phyloP scores from a whole-genome alignment of 345 rosid species.

The Hirschfeldia incana region DNA sequence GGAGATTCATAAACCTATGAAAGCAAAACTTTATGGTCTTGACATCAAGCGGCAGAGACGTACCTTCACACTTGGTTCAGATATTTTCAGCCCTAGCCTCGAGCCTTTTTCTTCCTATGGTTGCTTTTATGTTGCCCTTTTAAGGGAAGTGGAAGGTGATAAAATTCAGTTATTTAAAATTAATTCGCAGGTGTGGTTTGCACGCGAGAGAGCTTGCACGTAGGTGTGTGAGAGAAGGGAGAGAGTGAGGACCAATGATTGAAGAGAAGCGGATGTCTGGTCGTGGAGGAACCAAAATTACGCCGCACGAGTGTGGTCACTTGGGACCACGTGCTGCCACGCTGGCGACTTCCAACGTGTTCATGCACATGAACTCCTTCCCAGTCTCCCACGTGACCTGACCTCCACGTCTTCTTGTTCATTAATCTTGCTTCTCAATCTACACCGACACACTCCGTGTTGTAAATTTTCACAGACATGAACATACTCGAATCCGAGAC shows the following conservation, averaged over 20 bases:
- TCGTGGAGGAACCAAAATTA: slow-evolving; percentile 37
- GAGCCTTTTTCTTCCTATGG: no score
- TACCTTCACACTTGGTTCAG: no score
- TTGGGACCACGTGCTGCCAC: slow-evolving; percentile 33
- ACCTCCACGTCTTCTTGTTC: not conserved
- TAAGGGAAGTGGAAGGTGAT: no score
- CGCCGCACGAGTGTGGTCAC: slow-evolving; percentile 44
- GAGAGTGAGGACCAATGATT: slow-evolving; percentile 38
- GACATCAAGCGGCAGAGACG: no score
- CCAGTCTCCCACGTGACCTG: not conserved
- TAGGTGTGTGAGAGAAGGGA: not conserved
- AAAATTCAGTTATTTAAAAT: no score
- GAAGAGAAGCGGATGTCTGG: slow-evolving; percentile 38
- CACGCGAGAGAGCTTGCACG: slow-evolving; percentile 18
- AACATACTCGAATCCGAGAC: not conserved
- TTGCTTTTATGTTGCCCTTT: no score
- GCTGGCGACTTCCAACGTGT: not conserved
- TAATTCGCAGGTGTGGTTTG: not conserved
- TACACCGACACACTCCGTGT: not conserved
- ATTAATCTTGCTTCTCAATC: not conserved
- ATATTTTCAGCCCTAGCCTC: no score
- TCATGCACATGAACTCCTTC: not conserved
- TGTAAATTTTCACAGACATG: not conserved
- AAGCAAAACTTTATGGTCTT: no score
- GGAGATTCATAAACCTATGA: no score